Evolutionary conservation across 345 rosid genomes (phyloP), one percentile per base, ranked within the genome.

Genomic region (Limnanthes douglasii): DNA sequence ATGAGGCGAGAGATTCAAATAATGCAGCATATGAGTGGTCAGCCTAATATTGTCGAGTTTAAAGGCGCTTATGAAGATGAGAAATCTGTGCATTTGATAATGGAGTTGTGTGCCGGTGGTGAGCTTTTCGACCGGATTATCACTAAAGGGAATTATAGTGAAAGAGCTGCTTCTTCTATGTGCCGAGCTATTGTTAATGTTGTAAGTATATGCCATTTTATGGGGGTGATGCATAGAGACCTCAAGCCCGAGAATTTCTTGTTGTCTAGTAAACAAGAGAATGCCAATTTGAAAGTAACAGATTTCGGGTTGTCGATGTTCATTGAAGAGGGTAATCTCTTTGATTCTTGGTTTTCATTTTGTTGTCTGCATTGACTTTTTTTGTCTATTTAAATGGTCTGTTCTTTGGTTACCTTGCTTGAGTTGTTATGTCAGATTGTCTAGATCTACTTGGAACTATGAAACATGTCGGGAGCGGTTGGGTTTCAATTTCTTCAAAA

Each of bases 21-120:
- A 30, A 83, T 83, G 97, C 90, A 88, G 75, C 95, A 83, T 46
- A 54, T 88, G 70, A 73, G 81, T 56, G 97, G 94, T 6, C 95
- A 88, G 53, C 93, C 93, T 9, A 88, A 74, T 15, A 74, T 79
- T 44, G 95, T 88, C 27, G 86, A 83, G 59, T 79, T 88, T 34
- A 73, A 66, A 54, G 92, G 92, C 46, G 77, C 84, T 44, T 79
- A 71, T 49, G 95, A 88, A 69, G 97, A 83, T 41, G 66, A 53
- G 62, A 73, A 72, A 24, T 70, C 81, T 31, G 90, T 83, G 32
- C 86, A 83, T 64, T 54, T 83, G 10, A 79, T 83, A 22, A 83
- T 78, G 93, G 97, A 88, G 71, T 57, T 34, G 21, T 29, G 46
- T 14, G 45, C 54, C 21, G 62, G 62, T 39, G 62, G 62, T 18